Evolutionary conservation across 176 grass and related monocot genomes (phyloP).

Genomic region (Oryza meyeriana): DNA sequence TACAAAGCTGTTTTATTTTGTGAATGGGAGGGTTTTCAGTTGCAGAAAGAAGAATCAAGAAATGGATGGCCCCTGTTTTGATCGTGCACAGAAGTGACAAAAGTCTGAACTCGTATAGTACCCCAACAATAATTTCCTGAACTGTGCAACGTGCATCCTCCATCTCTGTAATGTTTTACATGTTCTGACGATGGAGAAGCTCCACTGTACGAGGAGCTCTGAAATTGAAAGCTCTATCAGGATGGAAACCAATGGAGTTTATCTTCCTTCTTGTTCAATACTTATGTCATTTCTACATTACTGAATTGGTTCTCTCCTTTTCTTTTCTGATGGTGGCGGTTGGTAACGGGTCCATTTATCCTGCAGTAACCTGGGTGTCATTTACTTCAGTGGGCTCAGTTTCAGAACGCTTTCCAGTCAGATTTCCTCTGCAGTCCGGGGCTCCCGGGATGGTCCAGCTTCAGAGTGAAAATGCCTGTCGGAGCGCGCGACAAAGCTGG

Average conservation of each 20-base stretch:
- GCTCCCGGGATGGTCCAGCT: neutral
- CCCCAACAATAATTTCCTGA: neutral
- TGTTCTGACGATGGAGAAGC: neutral
- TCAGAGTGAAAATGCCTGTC: neutral
- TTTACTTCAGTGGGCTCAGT: neutral
- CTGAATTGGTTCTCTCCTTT: neutral
- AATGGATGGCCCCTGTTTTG: neutral
- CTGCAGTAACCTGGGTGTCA: too few relatives aligned
- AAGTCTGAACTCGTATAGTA: neutral
- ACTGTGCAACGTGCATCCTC: neutral
- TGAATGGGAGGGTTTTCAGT: neutral
- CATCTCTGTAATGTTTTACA: neutral
- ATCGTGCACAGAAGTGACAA: neutral
- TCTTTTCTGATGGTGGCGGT: neutral
- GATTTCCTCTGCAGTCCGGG: too few relatives aligned
- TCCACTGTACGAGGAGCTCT: neutral
- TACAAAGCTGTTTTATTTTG: neutral
- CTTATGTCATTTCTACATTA: neutral
- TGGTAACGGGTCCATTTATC: too few relatives aligned
- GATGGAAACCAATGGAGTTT: neutral
- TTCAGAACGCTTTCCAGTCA: neutral
- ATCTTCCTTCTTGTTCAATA: neutral
- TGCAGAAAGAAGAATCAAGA: neutral
- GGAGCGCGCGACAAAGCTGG: neutral
- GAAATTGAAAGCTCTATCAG: neutral